Evolutionary conservation across 1,284 basidiomycete genomes (phyloP).

Genomic region (Apiotrichum gracile): DNA sequence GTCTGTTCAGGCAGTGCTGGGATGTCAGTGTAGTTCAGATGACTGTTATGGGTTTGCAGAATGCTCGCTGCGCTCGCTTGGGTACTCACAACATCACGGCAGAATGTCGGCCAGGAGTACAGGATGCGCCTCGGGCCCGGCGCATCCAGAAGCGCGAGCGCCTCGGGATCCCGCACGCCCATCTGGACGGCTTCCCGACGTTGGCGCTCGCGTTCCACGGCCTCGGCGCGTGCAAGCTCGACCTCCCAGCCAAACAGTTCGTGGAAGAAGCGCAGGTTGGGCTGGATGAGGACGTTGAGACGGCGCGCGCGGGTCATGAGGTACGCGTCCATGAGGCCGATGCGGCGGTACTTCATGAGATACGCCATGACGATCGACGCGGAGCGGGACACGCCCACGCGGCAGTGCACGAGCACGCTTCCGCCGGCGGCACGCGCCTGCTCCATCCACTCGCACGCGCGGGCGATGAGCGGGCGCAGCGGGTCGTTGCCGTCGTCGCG

Average conservation of each 20-base stretch:
- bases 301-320: constrained; percentile 50
- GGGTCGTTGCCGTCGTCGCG: constrained; percentile 94
- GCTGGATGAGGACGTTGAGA: constrained; percentile 73
- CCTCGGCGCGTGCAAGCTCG: constrained; percentile 52
- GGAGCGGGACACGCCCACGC: constrained; percentile 87
- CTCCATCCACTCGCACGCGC: constrained; percentile 91
- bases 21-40: constrained; percentile 12
- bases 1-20: constrained; percentile 37
- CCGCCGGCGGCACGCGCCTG: constrained; percentile 73
- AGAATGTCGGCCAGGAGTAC: constrained; percentile 46
- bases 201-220: constrained; percentile 14
- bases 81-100: constrained; percentile 44
- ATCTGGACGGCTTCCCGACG: constrained; percentile 17
- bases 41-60: background rate
- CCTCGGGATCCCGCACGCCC: constrained; percentile 21
- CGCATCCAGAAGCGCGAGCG: constrained; percentile 19
- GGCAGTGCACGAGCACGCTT: constrained; percentile 88
- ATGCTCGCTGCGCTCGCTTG: no score
- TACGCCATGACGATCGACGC: constrained; percentile 95
- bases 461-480: constrained; percentile 76
- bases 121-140: constrained; percentile 23
- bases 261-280: constrained; percentile 86
- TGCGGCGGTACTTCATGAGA: constrained; percentile 85
- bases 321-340: constrained; percentile 87
- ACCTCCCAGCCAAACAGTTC: constrained; percentile 92